Base-by-base conservation (phyloP, 306 rosid genomes). In the Carpinus viminea region DNA sequence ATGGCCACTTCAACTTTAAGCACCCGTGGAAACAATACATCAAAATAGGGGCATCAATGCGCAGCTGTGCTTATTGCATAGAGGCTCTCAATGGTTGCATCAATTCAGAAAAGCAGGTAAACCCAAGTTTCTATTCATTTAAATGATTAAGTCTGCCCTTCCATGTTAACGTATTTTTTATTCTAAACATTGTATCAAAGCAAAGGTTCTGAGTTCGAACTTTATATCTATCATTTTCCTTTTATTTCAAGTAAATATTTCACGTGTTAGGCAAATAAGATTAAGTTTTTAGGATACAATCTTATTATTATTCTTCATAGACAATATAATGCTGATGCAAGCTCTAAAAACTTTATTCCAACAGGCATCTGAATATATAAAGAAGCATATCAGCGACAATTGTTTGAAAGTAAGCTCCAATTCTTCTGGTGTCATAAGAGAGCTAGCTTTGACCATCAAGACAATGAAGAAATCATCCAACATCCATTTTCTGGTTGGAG, bases 21-120 rank as follows among this genome's bases (percentile, higher is more conserved):
- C 99, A 95, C n/a, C 99, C 98, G 2, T 95, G 98, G 98, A 87
- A 82, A 47, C 91, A 85, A 68, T 91, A 95, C 84, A 90, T 91
- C 16, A 84, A 91, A 84, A 84, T 95, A 3, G 98, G 93, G 2
- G 89, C 92, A 2, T 80, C 89, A 52, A 82, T 93, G 97, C 92
- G 99, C 18, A 77, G 82, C 28, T 89, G 91, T 73, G 98, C 98
- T 74, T 90, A 87, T 4, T 88, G 93, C 80, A 75, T 93, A 2
- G 99, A 95, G 79, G 93, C 97, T 81, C 92, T 93, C 34, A 72
- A 91, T 70, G 93, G 91, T 45, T 93, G 91, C 73, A 73, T 90
- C 24, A 80, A 80, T 73, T 87, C 90, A 15, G 89, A 91, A 69
- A 78, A 76, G 45, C 77, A 91, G 93, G 98, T 41, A 41, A 41